Conservation (phyloP, 306 rosid species). For the Cyamopsis tetragonoloba region DNA sequence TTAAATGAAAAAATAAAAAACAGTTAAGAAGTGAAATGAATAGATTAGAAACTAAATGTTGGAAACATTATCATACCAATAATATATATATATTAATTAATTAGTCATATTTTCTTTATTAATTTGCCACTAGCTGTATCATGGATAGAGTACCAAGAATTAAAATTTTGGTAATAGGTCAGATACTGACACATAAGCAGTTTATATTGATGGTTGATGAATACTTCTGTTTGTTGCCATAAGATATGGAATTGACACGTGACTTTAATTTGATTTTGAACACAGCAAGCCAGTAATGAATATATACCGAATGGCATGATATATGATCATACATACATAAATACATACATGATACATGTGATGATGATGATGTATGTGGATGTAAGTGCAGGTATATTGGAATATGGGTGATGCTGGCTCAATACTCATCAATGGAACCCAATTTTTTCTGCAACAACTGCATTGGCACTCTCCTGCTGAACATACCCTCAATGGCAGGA, state of each 20-base stretch:
- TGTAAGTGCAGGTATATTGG: conserved; percentile 23
- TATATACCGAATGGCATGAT: not conserved
- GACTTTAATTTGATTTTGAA: too few relatives aligned
- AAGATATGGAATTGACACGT: too few relatives aligned
- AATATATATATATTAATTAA: too few relatives aligned
- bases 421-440: conserved; percentile 9
- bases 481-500: conserved; percentile 27
- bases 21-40: too few relatives aligned
- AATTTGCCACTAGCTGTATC: not conserved
- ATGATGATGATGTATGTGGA: not conserved
- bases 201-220: too few relatives aligned
- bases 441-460: conserved; percentile 13
- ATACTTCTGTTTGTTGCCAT: not conserved
- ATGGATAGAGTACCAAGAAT: not conserved
- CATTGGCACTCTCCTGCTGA: conserved; percentile 30
- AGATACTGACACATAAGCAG: too few relatives aligned
- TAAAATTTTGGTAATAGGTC: not conserved
- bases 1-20: too few relatives aligned
- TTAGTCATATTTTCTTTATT: not conserved
- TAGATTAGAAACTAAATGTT: not conserved
- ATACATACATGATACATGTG: too few relatives aligned
- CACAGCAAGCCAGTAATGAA: not conserved
- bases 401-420: conserved; percentile 19
- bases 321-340: not conserved
- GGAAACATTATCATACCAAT: not conserved